Conservation (phyloP, 1,139 yeast species). For the Protomyces macrosporus region DNA sequence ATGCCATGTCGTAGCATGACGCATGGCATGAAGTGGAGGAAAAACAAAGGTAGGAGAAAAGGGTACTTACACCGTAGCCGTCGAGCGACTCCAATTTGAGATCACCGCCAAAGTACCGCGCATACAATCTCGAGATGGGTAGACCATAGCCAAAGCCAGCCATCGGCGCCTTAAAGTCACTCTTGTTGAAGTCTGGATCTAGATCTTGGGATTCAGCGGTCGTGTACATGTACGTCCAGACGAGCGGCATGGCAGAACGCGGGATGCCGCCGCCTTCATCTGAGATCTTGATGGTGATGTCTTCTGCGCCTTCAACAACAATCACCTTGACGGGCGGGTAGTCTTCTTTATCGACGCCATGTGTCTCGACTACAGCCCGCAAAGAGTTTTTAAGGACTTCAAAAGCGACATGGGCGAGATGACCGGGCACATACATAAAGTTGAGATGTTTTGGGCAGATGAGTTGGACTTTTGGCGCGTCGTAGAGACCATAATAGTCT, state of each 20-base stretch:
- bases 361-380: constrained; percentile 77
- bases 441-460: constrained; percentile 64
- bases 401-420: constrained; percentile 78
- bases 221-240: constrained; percentile 88
- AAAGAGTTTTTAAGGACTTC: constrained; percentile 79
- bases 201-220: constrained; percentile 57
- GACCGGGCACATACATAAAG: constrained; percentile 88
- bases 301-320: constrained; percentile 87
- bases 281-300: constrained; percentile 83
- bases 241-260: constrained; percentile 72
- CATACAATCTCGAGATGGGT: constrained; percentile 78
- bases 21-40: constrained; percentile 46
- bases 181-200: constrained; percentile 51
- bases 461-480: constrained; percentile 72
- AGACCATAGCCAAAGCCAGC: constrained; percentile 93
- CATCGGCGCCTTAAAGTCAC: constrained; percentile 79
- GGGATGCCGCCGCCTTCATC: constrained; percentile 96
- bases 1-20: neutral
- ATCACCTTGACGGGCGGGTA: constrained; percentile 84
- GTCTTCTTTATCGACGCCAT: constrained; percentile 47
- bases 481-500: constrained; percentile 76
- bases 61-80: constrained; percentile 59
- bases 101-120: constrained; percentile 90
- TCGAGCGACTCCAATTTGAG: constrained; percentile 83
- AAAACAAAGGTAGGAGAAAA: constrained; percentile 68